phyloP scores from a whole-genome alignment of 164 flowering plant species.

The Cinnamomum micranthum region DNA sequence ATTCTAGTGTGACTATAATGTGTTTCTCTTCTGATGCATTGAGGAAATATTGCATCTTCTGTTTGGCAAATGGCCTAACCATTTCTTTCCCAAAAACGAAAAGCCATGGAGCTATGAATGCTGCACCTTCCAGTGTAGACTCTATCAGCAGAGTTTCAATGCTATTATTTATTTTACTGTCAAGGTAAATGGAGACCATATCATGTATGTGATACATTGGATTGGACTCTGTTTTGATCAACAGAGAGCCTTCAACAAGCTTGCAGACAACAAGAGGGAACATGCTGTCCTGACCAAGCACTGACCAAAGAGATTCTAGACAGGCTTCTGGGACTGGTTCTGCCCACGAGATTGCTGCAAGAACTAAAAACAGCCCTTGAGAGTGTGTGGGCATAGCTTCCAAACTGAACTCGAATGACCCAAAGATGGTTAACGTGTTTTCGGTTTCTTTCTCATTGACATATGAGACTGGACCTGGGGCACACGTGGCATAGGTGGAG shows the following conservation, averaged over 20 bases:
- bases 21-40: conserved; percentile 27
- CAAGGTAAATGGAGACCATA: conserved; percentile 45
- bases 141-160: conserved; percentile 24
- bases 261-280: conserved; percentile 43
- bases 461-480: conserved; percentile 48
- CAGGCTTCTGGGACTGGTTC: conserved; percentile 52
- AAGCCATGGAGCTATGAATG: conserved; percentile 41
- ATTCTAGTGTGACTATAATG: conserved; percentile 27
- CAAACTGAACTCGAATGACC: conserved; percentile 51
- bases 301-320: conserved; percentile 41
- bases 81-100: conserved; percentile 39
- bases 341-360: conserved; percentile 43
- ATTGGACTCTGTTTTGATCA: conserved; percentile 34
- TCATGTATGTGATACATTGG: conserved; percentile 41
- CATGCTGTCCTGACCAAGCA: conserved; percentile 33
- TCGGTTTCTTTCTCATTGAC: conserved; percentile 48
- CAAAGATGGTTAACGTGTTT: conserved; percentile 40
- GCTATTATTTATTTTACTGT: conserved; percentile 30
- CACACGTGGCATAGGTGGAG: conserved; percentile 46
- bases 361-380: conserved; percentile 31
- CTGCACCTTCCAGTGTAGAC: conserved; percentile 22
- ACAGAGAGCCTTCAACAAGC: conserved; percentile 47
- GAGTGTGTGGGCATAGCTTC: conserved; percentile 48
- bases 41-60: conserved; percentile 26
- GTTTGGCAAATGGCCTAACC: conserved; percentile 23